A percentile compares a stretch with the other conserved stretches of the same genome.
These are phyloP conservation scores for Tritrichomonas musculus DNA, from an alignment of 208 protist species.

Conservation along the genomic window DNA sequence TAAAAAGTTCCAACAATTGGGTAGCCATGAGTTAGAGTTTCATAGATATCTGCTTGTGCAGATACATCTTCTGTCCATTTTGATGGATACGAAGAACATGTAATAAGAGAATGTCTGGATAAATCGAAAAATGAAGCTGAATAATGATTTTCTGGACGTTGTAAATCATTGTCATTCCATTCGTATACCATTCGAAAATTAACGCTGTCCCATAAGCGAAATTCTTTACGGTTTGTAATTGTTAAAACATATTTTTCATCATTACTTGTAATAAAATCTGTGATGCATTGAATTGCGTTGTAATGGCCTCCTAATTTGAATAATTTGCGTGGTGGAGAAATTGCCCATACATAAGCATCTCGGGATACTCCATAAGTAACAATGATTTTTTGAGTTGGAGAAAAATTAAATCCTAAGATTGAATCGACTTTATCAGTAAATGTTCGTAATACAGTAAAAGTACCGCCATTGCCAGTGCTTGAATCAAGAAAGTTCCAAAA, in stretches of 20 bases:
- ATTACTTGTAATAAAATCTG: not conserved
- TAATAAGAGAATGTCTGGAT: not conserved
- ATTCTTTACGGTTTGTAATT: not conserved
- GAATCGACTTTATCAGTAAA: not conserved
- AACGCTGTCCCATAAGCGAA: not conserved
- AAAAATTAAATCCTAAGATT: slow-evolving; percentile 18
- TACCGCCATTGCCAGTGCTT: not conserved
- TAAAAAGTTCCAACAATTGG: not conserved
- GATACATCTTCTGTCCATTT: slow-evolving; percentile 25
- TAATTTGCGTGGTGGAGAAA: not conserved
- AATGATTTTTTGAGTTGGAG: not conserved
- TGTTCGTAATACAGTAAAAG: not conserved
- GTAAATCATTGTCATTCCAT: not conserved
- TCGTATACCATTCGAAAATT: not conserved
- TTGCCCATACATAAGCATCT: not conserved
- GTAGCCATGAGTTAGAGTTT: not conserved
- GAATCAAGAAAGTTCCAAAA: not conserved
- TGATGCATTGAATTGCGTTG: not conserved
- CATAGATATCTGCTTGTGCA: not conserved
- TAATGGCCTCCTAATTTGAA: slow-evolving; percentile 12
- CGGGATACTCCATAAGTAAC: not conserved
- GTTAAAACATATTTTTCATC: not conserved
- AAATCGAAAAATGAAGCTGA: not conserved
- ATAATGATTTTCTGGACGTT: not conserved
- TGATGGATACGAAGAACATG: not conserved